These are phyloP conservation scores for Solanum etuberosum DNA, from an alignment of 257 asterid genomes.

Conservation along the genomic window DNA sequence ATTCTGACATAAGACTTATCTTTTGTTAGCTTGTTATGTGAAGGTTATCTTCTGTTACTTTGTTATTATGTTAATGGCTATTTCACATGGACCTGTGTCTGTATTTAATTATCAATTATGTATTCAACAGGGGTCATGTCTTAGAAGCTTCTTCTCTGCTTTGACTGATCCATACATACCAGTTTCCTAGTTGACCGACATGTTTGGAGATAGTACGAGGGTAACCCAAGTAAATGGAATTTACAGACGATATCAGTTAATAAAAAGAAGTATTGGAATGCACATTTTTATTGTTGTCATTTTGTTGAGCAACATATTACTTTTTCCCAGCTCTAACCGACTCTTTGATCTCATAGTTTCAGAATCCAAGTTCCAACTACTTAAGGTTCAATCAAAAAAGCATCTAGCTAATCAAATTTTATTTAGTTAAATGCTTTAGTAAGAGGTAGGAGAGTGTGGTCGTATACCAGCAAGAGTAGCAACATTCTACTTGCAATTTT, in stretches of 20 bases:
- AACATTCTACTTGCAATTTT: not conserved
- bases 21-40: not conserved
- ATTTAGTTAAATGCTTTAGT: not conserved
- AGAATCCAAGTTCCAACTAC: not conserved
- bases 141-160: not conserved
- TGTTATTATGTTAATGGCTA: not conserved
- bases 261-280: not conserved
- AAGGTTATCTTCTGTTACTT: not conserved
- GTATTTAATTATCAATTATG: not conserved
- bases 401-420: not conserved
- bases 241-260: not conserved
- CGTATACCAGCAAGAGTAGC: not conserved
- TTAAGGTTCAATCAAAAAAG: not conserved
- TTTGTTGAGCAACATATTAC: not conserved
- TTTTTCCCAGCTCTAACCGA: not conserved
- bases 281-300: not conserved
- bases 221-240: not conserved
- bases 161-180: not conserved
- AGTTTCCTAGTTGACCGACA: not conserved
- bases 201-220: not conserved
- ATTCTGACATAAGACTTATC: not conserved
- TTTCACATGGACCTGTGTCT: not conserved
- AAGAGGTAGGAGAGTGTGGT: not conserved
- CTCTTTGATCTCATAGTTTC: not conserved
- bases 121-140: not conserved